Percentiles rank a stretch among this genome's conserved stretches.
phyloP scores from a whole-genome alignment of 306 rosid genomes.

The Ormosia emarginata region DNA sequence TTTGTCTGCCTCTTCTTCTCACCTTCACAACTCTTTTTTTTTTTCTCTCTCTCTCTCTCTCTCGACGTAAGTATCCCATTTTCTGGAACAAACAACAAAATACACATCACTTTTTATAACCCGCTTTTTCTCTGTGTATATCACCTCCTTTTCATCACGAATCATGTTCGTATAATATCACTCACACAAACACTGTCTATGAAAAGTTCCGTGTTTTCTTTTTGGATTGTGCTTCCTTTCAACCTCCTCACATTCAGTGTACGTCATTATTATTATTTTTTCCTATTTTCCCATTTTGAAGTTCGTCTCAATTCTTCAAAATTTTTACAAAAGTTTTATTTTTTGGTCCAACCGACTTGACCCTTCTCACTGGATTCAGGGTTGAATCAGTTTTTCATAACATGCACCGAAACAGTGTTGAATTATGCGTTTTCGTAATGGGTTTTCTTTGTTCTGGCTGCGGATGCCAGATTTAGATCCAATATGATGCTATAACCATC shows the following conservation, averaged over 20 bases:
- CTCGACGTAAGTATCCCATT: slow-evolving; percentile 58
- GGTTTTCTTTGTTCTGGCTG: slow-evolving; percentile 10
- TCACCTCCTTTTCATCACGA: slow-evolving; percentile 22
- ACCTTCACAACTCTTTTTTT: background rate
- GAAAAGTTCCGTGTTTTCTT: slow-evolving; percentile 6
- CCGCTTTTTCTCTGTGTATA: slow-evolving; percentile 19
- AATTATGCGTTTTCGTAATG: slow-evolving; percentile 23
- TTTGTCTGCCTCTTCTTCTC: slow-evolving; percentile 37
- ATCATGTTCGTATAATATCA: slow-evolving; percentile 20
- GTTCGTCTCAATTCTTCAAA: background rate
- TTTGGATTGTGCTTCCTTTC: slow-evolving; percentile 1
- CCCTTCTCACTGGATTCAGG: slow-evolving; percentile 5
- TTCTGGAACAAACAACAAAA: background rate
- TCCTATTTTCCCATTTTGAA: background rate
- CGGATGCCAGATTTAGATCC: slow-evolving; percentile 44
- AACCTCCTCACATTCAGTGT: slow-evolving; percentile 34
- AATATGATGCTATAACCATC: slow-evolving; percentile 3
- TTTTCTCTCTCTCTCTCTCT: slow-evolving; percentile 11
- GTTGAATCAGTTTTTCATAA: slow-evolving; percentile 9
- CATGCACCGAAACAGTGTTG: slow-evolving; percentile 46
- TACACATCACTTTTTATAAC: slow-evolving; percentile 27
- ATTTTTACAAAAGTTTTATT: background rate
- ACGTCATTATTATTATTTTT: slow-evolving; percentile 5
- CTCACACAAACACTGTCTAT: background rate
- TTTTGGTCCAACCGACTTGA: slow-evolving; percentile 3